Conservation (phyloP, 2,329 filamentous ascomycete genomes). For the Microdochium paspali region DNA sequence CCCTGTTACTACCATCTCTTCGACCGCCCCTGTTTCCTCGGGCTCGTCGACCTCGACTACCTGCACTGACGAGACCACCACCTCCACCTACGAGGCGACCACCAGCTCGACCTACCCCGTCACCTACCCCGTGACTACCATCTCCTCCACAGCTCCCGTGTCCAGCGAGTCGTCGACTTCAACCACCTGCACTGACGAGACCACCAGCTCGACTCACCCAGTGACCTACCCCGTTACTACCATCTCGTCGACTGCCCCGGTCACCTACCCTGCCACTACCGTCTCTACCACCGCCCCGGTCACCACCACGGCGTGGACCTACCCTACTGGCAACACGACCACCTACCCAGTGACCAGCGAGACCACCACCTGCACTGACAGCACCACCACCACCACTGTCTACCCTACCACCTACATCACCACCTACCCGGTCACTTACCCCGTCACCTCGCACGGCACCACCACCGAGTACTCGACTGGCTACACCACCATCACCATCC, state of each 20-base stretch:
- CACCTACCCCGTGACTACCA: not conserved
- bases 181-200: not conserved
- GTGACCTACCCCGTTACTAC: not conserved
- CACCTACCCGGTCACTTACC: not conserved
- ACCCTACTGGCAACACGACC: not conserved
- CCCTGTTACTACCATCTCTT: not conserved
- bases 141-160: too few relatives aligned
- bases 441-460: too few relatives aligned
- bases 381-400: not conserved
- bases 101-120: not conserved
- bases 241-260: not conserved
- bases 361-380: not conserved
- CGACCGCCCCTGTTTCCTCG: not conserved
- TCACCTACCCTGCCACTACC: not conserved
- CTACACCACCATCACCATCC: too few relatives aligned
- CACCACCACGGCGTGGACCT: not conserved
- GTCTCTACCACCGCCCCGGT: not conserved
- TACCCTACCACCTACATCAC: not conserved
- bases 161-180: not conserved
- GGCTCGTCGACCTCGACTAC: not conserved
- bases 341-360: not conserved
- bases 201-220: not conserved
- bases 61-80: not conserved
- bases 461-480: not conserved
- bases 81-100: not conserved